phyloP scores from a whole-genome alignment of 345 rosid genomes.

The Hirschfeldia incana region DNA sequence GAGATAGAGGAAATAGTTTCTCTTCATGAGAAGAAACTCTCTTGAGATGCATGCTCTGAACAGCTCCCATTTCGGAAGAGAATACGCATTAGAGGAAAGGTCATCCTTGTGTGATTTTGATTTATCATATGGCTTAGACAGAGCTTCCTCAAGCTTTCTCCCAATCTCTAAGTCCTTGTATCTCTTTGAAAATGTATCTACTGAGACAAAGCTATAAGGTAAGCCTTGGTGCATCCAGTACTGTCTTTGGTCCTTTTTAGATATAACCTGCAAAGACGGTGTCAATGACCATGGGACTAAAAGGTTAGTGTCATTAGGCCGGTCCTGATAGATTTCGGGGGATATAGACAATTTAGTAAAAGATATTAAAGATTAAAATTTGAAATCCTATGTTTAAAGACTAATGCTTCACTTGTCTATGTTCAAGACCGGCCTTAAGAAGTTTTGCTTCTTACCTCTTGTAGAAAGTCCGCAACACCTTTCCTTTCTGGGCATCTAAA shows the following conservation, averaged over 20 bases:
- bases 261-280: constrained; percentile 46
- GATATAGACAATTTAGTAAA: neutral
- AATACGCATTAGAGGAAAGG: constrained; percentile 59
- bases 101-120: constrained; percentile 72
- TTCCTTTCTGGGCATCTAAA: constrained; percentile 78
- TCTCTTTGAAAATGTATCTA: constrained; percentile 61
- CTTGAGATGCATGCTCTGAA: constrained; percentile 73
- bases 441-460: constrained; percentile 50
- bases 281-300: neutral
- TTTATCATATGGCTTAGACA: constrained; percentile 72
- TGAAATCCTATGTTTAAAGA: no score
- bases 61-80: constrained; percentile 61
- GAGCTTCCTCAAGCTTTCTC: constrained; percentile 58
- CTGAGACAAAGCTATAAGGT: constrained; percentile 63
- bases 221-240: constrained; percentile 63
- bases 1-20: constrained; percentile 76
- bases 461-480: constrained; percentile 83
- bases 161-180: constrained; percentile 76
- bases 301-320: neutral
- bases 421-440: neutral
- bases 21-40: constrained; percentile 82
- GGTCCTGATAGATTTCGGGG: neutral
- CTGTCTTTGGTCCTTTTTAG: constrained; percentile 80
- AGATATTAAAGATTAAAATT: no score
- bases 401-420: no score